phyloP scores from a whole-genome alignment of 23 red algal genomes.

The Cyanidiococcus yangmingshanensis region DNA sequence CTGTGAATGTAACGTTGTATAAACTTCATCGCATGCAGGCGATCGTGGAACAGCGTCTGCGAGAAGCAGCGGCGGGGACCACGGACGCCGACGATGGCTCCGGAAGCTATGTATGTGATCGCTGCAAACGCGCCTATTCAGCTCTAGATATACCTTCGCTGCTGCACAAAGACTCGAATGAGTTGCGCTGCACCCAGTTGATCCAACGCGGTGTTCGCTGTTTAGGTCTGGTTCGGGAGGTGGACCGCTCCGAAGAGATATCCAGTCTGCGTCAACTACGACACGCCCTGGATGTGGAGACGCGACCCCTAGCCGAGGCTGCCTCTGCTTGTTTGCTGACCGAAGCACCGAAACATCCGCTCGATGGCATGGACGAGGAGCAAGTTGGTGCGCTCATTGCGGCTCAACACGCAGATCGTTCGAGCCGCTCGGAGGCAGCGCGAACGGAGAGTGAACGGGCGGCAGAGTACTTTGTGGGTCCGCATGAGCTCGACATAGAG shows the following conservation, averaged over 20 bases:
- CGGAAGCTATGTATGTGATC: background rate
- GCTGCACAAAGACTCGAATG: background rate
- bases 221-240: background rate
- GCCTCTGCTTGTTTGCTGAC: background rate
- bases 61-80: background rate
- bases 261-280: background rate
- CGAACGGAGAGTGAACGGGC: background rate
- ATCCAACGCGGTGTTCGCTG: constrained; percentile 8
- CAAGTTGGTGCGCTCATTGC: constrained; percentile 16
- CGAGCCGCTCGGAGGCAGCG: background rate
- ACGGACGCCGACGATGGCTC: background rate
- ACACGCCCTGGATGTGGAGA: background rate
- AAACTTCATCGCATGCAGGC: background rate
- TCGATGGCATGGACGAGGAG: constrained; percentile 10
- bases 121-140: background rate
- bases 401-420: background rate
- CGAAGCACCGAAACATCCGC: constrained; percentile 7
- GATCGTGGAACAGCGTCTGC: background rate
- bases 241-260: background rate
- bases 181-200: background rate
- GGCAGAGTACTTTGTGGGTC: background rate
- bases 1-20: background rate
- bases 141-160: constrained; percentile 9
- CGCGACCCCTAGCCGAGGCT: background rate
- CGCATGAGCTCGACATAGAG: constrained; percentile 8